phyloP scores from a whole-genome alignment of 2,329 filamentous ascomycete species.

The Pleoardoris graminearum region DNA sequence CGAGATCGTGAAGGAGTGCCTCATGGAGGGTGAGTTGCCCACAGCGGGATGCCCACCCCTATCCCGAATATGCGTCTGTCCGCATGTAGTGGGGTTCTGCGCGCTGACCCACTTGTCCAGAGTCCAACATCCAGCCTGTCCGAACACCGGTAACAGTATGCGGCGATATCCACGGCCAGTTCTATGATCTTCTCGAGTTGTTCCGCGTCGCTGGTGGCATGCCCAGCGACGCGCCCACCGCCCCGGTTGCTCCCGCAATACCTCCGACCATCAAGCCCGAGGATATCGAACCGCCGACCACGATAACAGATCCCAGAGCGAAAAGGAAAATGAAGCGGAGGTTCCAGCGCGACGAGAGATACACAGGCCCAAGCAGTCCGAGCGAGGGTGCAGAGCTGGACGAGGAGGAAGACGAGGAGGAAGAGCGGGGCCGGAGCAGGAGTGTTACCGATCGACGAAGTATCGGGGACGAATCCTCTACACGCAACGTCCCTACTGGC shows the following conservation, averaged over 20 bases:
- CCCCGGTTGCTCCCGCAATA: conserved; percentile 67
- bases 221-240: conserved; percentile 71
- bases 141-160: conserved; percentile 95
- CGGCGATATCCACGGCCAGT: conserved; percentile 97
- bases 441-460: conserved; percentile 47
- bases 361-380: conserved; percentile 56
- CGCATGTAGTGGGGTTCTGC: conserved; percentile 1
- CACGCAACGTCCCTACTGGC: conserved; percentile 48
- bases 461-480: conserved; percentile 49
- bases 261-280: conserved; percentile 80
- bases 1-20: conserved; percentile 96
- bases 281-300: conserved; percentile 86
- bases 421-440: conserved; percentile 49
- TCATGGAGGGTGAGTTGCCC: conserved; percentile 84
- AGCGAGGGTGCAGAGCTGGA: conserved; percentile 57
- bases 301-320: conserved; percentile 84
- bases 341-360: conserved; percentile 56
- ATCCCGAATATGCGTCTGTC: too few relatives aligned
- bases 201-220: conserved; percentile 97
- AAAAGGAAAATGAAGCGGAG: conserved; percentile 76
- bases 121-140: conserved; percentile 99
- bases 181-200: conserved; percentile 95
- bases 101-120: conserved; percentile 50
- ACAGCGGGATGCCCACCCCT: too few relatives aligned
- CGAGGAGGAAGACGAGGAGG: conserved; percentile 54